Evolutionary conservation across 2,329 filamentous ascomycete species (phyloP), one percentile per base, ranked within the genome.

Genomic region (Ophiostoma sp.): DNA sequence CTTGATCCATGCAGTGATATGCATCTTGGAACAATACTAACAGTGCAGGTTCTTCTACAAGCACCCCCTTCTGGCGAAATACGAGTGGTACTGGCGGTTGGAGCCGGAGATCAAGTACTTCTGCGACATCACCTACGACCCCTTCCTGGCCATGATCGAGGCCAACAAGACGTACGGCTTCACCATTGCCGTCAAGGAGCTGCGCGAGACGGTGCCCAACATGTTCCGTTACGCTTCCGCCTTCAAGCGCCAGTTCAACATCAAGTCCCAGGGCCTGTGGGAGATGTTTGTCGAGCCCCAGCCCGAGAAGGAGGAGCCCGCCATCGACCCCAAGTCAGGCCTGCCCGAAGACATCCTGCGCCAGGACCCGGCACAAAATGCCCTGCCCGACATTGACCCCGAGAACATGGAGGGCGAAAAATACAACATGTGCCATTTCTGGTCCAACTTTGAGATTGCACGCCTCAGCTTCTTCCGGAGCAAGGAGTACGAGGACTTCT

Each of bases 391-490:
- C 58, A 90, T 97, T 68, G 92, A 98, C 75, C 88, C 90, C 0
- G 93, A 98, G 76, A 86, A 89, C 58, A 99, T 99, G 95, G 94
- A 98, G 77, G 92, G 93, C 72, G 95, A 99, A 78, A 91, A 89
- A 74, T 99, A 99, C 84, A 99, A 99, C 81, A 99, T 99, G 95
- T 99, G 95, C 78, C 95, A 99, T 82, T 99, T 97, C 83, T 99
- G 95, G 95, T 97, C 93, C 78, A 99, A 99, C 78, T 99, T 99
- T 74, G 95, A 99, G 79, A 99, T 99, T 80, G 95, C 95, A 14
- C 88, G 89, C 70, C 85, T 99, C 70, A 90, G 92, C 80, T 99
- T 93, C 87, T 98, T 98, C 85, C 88, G 95, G 74, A 97, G 93
- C 82, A 94, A 97, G 80, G 91, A 93, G 76, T 99, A 99, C 77